phyloP scores from a whole-genome alignment of 148 eudicot genomes.

The Nyssa sinensis region DNA sequence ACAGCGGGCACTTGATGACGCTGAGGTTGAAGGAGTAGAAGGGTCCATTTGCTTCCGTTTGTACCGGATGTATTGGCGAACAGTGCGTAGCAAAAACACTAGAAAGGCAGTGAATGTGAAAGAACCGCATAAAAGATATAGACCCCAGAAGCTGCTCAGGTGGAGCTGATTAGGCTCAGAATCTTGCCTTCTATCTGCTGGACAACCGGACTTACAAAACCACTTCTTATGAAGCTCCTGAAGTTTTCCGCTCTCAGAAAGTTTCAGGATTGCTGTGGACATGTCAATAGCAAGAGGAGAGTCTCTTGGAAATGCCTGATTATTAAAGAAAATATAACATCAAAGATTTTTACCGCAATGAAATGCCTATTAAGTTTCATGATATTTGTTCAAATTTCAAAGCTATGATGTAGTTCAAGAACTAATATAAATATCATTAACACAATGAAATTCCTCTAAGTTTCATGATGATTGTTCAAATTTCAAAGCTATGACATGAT shows the following conservation, averaged over 20 bases:
- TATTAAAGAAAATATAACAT: slow-evolving; percentile 19
- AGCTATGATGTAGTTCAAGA: too few relatives aligned
- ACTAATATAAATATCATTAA: too few relatives aligned
- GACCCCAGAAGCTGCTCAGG: too few relatives aligned
- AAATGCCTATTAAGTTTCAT: too few relatives aligned
- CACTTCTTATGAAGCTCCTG: slow-evolving; percentile 32
- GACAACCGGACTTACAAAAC: slow-evolving; percentile 25
- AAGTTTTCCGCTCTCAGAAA: slow-evolving; percentile 45
- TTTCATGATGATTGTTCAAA: too few relatives aligned
- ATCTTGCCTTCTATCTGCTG: neutral
- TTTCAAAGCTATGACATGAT: too few relatives aligned
- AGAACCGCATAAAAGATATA: slow-evolving; percentile 27
- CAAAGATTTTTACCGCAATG: too few relatives aligned
- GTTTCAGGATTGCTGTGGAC: slow-evolving; percentile 41
- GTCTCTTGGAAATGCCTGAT: too few relatives aligned
- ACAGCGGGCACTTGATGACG: slow-evolving; percentile 7
- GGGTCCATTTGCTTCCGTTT: slow-evolving; percentile 13
- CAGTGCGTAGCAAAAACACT: slow-evolving; percentile 12
- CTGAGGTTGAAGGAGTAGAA: slow-evolving; percentile 16
- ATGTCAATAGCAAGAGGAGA: slow-evolving; percentile 48
- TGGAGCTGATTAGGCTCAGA: slow-evolving; percentile 22
- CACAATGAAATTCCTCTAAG: too few relatives aligned
- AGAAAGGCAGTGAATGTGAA: slow-evolving; percentile 13
- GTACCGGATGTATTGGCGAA: too few relatives aligned
- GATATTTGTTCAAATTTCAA: too few relatives aligned